These are phyloP conservation scores for Pseudogymnoascus sp. DNA, from an alignment of 2,329 filamentous ascomycete genomes.

Conservation along the genomic window DNA sequence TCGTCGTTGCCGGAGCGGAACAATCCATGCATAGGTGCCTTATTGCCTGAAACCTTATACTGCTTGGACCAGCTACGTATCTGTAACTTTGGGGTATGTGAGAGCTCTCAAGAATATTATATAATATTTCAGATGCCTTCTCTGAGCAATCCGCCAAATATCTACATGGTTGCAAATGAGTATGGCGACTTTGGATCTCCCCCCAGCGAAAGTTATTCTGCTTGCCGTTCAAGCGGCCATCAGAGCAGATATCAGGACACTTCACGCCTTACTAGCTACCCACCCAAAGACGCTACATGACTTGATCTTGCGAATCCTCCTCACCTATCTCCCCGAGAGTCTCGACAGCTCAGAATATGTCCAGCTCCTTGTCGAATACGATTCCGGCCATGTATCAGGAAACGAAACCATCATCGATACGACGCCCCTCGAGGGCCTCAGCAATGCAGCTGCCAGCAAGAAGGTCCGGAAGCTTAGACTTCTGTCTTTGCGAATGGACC, in stretches of 20 bases:
- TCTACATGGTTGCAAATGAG: conserved; percentile 12
- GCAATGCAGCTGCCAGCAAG: conserved; percentile 55
- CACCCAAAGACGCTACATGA: conserved; percentile 52
- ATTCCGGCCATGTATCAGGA: conserved; percentile 20
- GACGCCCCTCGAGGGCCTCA: conserved; percentile 46
- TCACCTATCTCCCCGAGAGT: conserved; percentile 70
- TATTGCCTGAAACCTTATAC: conserved; percentile 9
- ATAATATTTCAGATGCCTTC: conserved; percentile 22
- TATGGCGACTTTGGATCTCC: conserved; percentile 38
- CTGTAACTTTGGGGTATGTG: conserved; percentile 10
- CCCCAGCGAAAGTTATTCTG: conserved; percentile 60
- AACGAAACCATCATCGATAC: conserved; percentile 41
- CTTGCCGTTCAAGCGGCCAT: conserved; percentile 63
- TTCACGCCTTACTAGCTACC: conserved; percentile 50
- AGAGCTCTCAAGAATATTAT: conserved; percentile 11
- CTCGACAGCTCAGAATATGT: conserved; percentile 54
- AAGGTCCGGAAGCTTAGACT: conserved; percentile 56
- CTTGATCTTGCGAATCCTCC: conserved; percentile 60
- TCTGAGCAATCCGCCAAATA: conserved; percentile 10
- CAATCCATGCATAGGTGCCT: conserved; percentile 18
- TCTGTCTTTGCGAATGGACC: conserved; percentile 44
- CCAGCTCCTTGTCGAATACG: conserved; percentile 49
- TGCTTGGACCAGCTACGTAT: conserved; percentile 9
- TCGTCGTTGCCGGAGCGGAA: conserved; percentile 7
- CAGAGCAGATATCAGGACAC: conserved; percentile 52